Conservation (phyloP, 495 filamentous ascomycete species). For the Hypoxylon lienhwacheense region DNA sequence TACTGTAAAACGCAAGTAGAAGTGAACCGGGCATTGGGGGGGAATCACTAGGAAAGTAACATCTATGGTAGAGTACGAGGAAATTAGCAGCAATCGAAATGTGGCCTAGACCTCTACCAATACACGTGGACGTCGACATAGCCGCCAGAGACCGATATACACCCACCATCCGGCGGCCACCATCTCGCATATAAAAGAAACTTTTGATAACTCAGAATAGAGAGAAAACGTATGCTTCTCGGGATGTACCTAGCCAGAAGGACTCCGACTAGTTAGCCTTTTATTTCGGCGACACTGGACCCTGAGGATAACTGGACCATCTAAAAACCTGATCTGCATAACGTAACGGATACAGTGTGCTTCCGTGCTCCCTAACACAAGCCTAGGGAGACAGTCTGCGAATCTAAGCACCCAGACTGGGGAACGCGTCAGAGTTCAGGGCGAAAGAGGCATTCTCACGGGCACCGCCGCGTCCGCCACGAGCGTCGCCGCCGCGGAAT, state of each 20-base stretch:
- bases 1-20: no score
- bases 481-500: conserved; percentile 48
- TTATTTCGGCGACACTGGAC: conserved; percentile 15
- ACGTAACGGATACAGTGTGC: conserved; percentile 27
- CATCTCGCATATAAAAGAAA: conserved; percentile 33
- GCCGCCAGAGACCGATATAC: conserved; percentile 18
- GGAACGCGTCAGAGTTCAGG: conserved; percentile 71
- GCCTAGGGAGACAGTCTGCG: conserved; percentile 2
- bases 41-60: neutral
- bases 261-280: conserved; percentile 15
- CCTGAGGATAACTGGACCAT: conserved; percentile 20
- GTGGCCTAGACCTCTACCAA: conserved; percentile 26
- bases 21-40: neutral
- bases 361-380: conserved; percentile 8
- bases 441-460: conserved; percentile 53
- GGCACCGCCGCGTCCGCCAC: conserved; percentile 43
- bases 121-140: conserved; percentile 27
- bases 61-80: neutral
- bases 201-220: conserved; percentile 39
- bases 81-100: conserved; percentile 1
- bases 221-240: conserved; percentile 28
- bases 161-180: conserved; percentile 13
- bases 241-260: conserved; percentile 34
- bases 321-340: conserved; percentile 23
- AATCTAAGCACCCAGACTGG: conserved; percentile 62